Conservation (phyloP, 2,329 filamentous ascomycete species). For the Colletotrichum theobromicola region DNA sequence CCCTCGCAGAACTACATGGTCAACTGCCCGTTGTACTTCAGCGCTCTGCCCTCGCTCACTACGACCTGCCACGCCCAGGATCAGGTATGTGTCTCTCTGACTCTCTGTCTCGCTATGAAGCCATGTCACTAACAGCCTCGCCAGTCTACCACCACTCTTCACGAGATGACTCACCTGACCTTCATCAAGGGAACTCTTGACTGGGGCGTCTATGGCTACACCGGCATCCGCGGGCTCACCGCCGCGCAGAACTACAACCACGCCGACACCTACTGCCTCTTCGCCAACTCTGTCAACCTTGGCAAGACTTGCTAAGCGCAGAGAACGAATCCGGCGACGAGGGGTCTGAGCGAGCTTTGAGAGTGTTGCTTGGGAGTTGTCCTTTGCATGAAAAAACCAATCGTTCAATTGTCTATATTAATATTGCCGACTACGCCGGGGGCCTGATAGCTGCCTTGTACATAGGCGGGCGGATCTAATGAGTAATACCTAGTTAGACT, state of each 20-base stretch:
- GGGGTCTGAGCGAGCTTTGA: neutral
- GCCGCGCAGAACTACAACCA: conserved; percentile 20
- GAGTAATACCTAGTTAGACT: neutral
- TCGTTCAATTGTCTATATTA: neutral
- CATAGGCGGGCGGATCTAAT: neutral
- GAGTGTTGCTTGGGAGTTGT: neutral
- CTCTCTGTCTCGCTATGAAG: too few species aligned
- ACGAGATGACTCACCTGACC: conserved; percentile 69
- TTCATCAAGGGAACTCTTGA: conserved; percentile 57
- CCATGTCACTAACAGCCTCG: conserved; percentile 50
- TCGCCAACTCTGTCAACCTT: conserved; percentile 19
- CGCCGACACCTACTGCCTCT: conserved; percentile 23
- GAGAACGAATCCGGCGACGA: neutral
- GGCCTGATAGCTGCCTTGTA: neutral
- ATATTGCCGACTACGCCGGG: neutral
- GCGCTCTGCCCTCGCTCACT: conserved; percentile 52
- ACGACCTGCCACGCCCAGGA: conserved; percentile 55
- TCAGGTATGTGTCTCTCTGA: conserved; percentile 42
- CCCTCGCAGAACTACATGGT: conserved; percentile 59
- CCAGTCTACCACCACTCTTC: conserved; percentile 68
- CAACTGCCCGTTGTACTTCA: conserved; percentile 68
- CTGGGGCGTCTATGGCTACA: conserved; percentile 24
- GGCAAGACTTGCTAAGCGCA: neutral
- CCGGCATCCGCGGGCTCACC: conserved; percentile 2
- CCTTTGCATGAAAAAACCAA: neutral